Base-by-base conservation (phyloP, 192 early-diverging fungal genomes). In the Mortierella antarctica region DNA sequence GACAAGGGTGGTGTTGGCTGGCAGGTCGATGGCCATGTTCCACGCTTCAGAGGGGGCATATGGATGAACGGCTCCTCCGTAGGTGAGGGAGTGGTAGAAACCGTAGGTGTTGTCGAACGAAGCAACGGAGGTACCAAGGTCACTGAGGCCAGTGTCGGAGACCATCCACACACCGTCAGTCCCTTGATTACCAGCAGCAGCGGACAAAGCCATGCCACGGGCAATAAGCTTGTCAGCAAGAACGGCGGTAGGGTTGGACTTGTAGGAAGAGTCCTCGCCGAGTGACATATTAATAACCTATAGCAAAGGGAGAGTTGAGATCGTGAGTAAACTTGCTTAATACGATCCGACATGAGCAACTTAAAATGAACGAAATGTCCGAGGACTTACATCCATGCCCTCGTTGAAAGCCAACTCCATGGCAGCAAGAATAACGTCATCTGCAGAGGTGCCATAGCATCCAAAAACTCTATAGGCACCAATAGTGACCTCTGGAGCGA, bases 181-280 rank as follows among this genome's bases (percentile, higher is more conserved):
- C 49, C 94, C 94, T 46, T 89, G 85, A 84, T 96, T 96, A 20
- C 95, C 95, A 49, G 83, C 83, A 18, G 92, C 86, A 23, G 89
- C 84, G 58, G 88, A 83, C 17, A 95, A 85, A 39, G 91, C 70
- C 20, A 87, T 79, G 20, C 90, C 90, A 21, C 78, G 50, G 7
- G 71, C 50, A 8, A 82, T 74, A 3, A 91, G 57, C 6, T 75
- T 80, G 53, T 85, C 57, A 18, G 82, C 87, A 8, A 86, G 65
- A 1, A 85, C 46, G 2, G 88, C 70, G 5, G 75, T 55, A 4
- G 88, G 88, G 44, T 85, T 85, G 13, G 88, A 83, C 1, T 84
- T 74, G 85, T 86, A 93, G 15, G 83, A 83, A 13, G 70, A 59
- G 31, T 82, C 85, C 3, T 86, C 91, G 53, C 90, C 91, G 20